Conservation (phyloP, 805 yeast species). For the Pichia cabralensis region DNA sequence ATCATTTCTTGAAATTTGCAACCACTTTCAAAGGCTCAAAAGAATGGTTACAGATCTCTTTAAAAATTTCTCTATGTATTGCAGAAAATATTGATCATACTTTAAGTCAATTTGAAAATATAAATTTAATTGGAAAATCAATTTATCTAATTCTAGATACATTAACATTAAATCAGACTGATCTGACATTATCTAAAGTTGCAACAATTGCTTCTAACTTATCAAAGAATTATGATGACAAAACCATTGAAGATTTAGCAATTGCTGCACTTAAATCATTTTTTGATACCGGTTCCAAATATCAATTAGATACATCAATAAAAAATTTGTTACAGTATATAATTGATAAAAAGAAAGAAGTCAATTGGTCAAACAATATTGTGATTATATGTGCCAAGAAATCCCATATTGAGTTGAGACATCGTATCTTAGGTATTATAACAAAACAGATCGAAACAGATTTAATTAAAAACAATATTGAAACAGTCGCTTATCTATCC, state of each 20-base stretch:
- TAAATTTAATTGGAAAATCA: constrained; percentile 20
- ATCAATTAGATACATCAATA: constrained; percentile 51
- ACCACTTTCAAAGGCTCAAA: constrained; percentile 5
- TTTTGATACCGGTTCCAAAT: constrained; percentile 54
- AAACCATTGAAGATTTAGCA: constrained; percentile 11
- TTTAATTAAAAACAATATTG: constrained; percentile 4
- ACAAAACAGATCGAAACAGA: constrained; percentile 42
- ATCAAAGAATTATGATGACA: neutral
- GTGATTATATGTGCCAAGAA: constrained; percentile 61
- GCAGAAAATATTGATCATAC: constrained; percentile 21
- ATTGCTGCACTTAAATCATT: constrained; percentile 41
- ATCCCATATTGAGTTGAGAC: constrained; percentile 39
- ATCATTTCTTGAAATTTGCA: constrained; percentile 19
- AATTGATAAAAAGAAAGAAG: constrained; percentile 18
- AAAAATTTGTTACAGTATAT: constrained; percentile 40
- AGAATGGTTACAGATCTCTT: constrained; percentile 38
- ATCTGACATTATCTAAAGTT: constrained; percentile 14
- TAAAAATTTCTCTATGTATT: constrained; percentile 31
- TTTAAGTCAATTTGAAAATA: constrained; percentile 11
- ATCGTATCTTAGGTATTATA: constrained; percentile 16
- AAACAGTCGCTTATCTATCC: constrained; percentile 15
- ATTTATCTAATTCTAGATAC: constrained; percentile 31
- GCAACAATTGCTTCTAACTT: neutral
- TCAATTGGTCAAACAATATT: constrained; percentile 45
- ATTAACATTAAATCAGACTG: constrained; percentile 16